Percentiles rank a stretch among this genome's conserved stretches.
phyloP scores from a whole-genome alignment of 179 eudicot species.

The Actinidia arguta region DNA sequence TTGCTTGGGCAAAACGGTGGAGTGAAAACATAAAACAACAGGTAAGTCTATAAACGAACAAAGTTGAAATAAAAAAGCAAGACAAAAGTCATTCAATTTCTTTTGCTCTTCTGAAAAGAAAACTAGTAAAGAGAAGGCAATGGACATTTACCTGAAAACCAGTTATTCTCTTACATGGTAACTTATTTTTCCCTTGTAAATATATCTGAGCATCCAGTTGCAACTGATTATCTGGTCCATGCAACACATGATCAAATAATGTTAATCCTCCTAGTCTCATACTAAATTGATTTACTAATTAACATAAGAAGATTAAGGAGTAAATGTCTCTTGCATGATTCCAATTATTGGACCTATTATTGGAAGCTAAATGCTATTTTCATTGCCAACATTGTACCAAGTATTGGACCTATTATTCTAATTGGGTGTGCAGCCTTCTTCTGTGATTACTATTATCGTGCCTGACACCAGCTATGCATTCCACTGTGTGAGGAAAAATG shows the following conservation, averaged over 20 bases:
- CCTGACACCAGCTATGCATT: background rate
- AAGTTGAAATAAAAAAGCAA: background rate
- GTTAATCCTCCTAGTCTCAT: conserved; percentile 2
- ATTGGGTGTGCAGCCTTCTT: background rate
- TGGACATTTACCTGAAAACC: conserved; percentile 54
- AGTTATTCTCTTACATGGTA: conserved; percentile 53
- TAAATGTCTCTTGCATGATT: background rate
- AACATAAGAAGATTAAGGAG: background rate
- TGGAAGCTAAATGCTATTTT: too few relatives aligned
- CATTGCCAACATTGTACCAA: too few relatives aligned
- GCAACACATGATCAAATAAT: conserved; percentile 11
- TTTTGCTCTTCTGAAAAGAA: background rate
- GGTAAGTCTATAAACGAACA: background rate
- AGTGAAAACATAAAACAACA: background rate
- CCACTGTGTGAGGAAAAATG: too few relatives aligned
- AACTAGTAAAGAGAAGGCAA: background rate
- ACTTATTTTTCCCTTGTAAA: conserved; percentile 45
- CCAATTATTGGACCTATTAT: background rate
- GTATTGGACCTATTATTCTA: too few relatives aligned
- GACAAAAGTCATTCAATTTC: background rate
- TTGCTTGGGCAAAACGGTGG: conserved; percentile 76
- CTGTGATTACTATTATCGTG: background rate
- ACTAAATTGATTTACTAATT: background rate
- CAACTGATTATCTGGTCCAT: conserved; percentile 41
- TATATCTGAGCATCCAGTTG: conserved; percentile 32